Conservation (phyloP, 768 basidiomycete genomes). For the Hemileccinum impolitum region DNA sequence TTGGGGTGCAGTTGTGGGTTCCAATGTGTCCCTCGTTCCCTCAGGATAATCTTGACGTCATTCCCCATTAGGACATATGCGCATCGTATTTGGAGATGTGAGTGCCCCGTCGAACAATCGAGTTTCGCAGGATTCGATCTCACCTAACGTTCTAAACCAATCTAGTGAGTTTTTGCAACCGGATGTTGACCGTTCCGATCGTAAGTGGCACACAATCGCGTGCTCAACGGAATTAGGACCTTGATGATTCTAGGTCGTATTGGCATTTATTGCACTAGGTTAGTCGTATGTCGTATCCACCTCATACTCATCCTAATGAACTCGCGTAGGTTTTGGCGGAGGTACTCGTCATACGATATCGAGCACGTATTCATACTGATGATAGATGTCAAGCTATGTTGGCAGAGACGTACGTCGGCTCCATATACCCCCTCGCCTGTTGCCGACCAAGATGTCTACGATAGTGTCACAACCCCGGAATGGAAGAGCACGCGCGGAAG, state of each 20-base stretch:
- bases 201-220: constrained; percentile 18
- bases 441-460: not conserved
- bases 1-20: constrained; percentile 35
- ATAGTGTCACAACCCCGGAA: constrained; percentile 28
- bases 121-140: not conserved
- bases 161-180: constrained; percentile 33
- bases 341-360: constrained; percentile 16
- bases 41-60: constrained; percentile 2
- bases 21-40: too few species aligned
- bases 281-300: not conserved
- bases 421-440: not conserved
- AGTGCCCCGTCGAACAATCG: constrained; percentile 7
- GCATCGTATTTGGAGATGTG: constrained; percentile 37
- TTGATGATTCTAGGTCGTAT: constrained; percentile 15
- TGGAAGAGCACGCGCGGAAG: constrained; percentile 33
- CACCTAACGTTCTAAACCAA: not conserved
- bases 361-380: constrained; percentile 1
- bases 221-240: not conserved
- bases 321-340: constrained; percentile 24
- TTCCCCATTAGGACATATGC: constrained; percentile 31
- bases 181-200: constrained; percentile 30
- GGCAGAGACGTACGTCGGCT: constrained; percentile 27
- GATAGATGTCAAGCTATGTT: constrained; percentile 25
- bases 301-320: not conserved
- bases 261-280: constrained; percentile 31